These are phyloP conservation scores for Entomortierella lignicola DNA, from an alignment of 192 early-diverging fungal genomes.

Conservation along the genomic window DNA sequence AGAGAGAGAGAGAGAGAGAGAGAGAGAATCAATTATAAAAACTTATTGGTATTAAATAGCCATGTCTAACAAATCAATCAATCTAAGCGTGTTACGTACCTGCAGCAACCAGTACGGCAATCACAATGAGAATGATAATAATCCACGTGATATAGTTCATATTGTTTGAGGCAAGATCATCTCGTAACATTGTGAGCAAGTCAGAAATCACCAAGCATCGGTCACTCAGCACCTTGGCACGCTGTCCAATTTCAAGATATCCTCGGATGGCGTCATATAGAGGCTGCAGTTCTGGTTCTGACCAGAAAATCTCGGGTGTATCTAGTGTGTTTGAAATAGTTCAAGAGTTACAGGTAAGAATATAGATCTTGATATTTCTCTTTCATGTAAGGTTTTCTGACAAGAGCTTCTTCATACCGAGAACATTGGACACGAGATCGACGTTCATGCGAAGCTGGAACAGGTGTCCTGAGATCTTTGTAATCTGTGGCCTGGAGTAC, in stretches of 20 bases:
- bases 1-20: not conserved
- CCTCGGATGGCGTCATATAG: constrained; percentile 83
- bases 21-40: not conserved
- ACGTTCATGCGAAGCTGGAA: constrained; percentile 86
- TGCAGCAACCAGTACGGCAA: constrained; percentile 54
- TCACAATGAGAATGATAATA: constrained; percentile 71
- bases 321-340: constrained; percentile 48
- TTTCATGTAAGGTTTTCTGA: too few species aligned
- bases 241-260: constrained; percentile 77
- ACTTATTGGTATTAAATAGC: too few species aligned
- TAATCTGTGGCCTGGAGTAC: constrained; percentile 63
- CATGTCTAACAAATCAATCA: too few species aligned
- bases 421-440: constrained; percentile 83
- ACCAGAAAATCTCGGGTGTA: constrained; percentile 86
- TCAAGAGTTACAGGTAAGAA: not conserved
- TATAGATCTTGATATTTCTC: too few species aligned
- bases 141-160: constrained; percentile 71
- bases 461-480: constrained; percentile 68
- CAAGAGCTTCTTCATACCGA: constrained; percentile 61
- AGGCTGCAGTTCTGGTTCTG: constrained; percentile 79
- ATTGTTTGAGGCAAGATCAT: constrained; percentile 66
- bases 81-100: too few species aligned
- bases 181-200: constrained; percentile 70
- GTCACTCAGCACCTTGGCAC: constrained; percentile 69
- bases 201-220: constrained; percentile 69